Conservation (phyloP, 2,329 filamentous ascomycete species). For the Botrytis porri region DNA sequence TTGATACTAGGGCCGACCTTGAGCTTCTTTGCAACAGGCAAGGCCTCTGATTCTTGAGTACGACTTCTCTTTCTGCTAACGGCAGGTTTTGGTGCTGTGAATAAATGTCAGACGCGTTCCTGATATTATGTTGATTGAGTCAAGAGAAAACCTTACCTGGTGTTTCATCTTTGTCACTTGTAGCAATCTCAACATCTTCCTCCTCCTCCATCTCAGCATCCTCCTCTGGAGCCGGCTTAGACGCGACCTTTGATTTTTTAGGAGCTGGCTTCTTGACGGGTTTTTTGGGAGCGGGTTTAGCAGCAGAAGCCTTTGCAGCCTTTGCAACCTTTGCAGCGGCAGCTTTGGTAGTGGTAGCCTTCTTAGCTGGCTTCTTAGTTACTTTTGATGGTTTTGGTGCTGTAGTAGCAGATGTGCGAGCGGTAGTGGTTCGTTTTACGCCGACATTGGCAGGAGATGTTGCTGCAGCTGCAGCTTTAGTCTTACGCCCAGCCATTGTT, state of each 20-base stretch:
- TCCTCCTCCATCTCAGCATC: not conserved
- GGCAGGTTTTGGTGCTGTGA: not conserved
- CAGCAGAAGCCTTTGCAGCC: not conserved
- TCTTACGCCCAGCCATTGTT: slow-evolving; percentile 2
- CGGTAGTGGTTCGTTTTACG: not conserved
- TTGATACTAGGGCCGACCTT: slow-evolving; percentile 7
- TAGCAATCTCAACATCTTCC: not conserved
- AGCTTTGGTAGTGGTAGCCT: not conserved
- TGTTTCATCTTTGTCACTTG: not conserved
- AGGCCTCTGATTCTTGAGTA: not conserved
- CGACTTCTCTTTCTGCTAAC: not conserved
- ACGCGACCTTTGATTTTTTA: not conserved
- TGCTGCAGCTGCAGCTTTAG: not conserved
- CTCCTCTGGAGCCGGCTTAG: not conserved
- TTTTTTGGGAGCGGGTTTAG: not conserved
- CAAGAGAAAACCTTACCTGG: not conserved
- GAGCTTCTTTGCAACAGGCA: slow-evolving; percentile 8
- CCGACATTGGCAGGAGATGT: slow-evolving; percentile 2
- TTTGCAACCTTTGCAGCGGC: not conserved
- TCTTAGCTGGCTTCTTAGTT: not conserved
- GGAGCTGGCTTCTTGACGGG: not conserved
- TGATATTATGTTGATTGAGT: not conserved
- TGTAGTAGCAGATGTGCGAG: not conserved
- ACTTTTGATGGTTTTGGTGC: not conserved
- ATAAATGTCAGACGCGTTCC: not conserved